Evolutionary conservation across 2,329 filamentous ascomycete species (phyloP), one percentile per base, ranked within the genome.

Genomic region (Fusarium oligoseptatum): DNA sequence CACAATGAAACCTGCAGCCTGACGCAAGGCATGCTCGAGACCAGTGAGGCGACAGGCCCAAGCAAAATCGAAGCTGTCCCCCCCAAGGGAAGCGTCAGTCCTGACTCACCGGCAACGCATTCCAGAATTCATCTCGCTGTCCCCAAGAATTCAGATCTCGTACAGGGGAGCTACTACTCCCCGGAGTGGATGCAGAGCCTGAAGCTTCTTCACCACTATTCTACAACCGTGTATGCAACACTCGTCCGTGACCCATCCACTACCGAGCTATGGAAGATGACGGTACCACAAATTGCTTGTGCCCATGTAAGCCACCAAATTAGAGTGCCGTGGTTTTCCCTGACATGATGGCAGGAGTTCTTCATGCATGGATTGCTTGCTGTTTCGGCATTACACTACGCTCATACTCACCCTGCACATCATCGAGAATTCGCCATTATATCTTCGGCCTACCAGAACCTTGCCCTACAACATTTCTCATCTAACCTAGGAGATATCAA

Each of bases 301-400:
- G 37, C 55, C 3, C 55, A 72, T 39, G 70, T 72, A 45, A 57
- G 70, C 6, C 24, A 2, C 32, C 20, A 4, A 14, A 24, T 6
- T 39, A 15, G 14, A 29, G 55, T 6, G 24, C 2, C 14, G 36
- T n/a, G 22, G 17, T 32, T 39, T 7, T n/a, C 36, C 36, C 50
- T 55, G 50, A 55, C 27, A 32, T 11, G 24, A 39, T 32, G 15
- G 14, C 15, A 72, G 70, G 64, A 70, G 64, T 72, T 70, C 27
- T 55, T 72, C 4, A 72, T 72, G 70, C 60, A 72, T 66, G 70
- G 70, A 3, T 37, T 72, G 14, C 67, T 72, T 4, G 60, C 70
- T 29, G 41, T 70, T 9, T 72, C 70, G 1, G 70, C 70, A 8
- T 27, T 67, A 3, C 64, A 70, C 32, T 72, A 72, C 29, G 67